Conservation (phyloP, 1,284 basidiomycete species). For the Phylloporus sp. region DNA sequence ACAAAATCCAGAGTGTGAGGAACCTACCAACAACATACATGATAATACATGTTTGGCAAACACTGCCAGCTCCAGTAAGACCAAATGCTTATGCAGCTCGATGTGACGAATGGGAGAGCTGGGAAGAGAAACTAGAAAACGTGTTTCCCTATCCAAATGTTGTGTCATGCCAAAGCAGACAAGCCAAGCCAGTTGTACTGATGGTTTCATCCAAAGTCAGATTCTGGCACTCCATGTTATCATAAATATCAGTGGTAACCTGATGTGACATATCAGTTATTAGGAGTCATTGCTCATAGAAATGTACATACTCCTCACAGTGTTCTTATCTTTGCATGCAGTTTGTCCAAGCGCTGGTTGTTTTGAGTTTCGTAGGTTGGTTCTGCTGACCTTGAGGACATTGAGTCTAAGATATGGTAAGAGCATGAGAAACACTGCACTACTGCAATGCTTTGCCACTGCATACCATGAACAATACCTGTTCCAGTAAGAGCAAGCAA, state of each 20-base stretch:
- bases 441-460: no score
- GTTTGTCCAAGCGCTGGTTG: conserved; percentile 77
- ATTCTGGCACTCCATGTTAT: conserved; percentile 83
- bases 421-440: no score
- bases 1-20: conserved; percentile 50
- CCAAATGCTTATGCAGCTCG: conserved; percentile 75
- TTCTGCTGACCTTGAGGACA: conserved; percentile 49
- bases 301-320: conserved; percentile 64
- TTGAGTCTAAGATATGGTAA: no score
- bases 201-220: conserved; percentile 75
- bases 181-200: conserved; percentile 30
- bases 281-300: conserved; percentile 4
- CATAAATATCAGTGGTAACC: conserved; percentile 82
- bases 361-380: conserved; percentile 82
- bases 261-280: conserved; percentile 36
- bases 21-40: conserved; percentile 54
- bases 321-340: conserved; percentile 80
- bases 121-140: conserved; percentile 64
- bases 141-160: conserved; percentile 54
- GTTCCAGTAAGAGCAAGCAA: no score
- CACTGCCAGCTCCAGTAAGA: conserved; percentile 55
- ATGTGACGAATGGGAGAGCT: conserved; percentile 64
- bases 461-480: no score
- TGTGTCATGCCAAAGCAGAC: background rate
- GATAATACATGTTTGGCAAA: conserved; percentile 69